phyloP scores from a whole-genome alignment of 2,329 filamentous ascomycete species.

The Pseudogymnoascus destructans region DNA sequence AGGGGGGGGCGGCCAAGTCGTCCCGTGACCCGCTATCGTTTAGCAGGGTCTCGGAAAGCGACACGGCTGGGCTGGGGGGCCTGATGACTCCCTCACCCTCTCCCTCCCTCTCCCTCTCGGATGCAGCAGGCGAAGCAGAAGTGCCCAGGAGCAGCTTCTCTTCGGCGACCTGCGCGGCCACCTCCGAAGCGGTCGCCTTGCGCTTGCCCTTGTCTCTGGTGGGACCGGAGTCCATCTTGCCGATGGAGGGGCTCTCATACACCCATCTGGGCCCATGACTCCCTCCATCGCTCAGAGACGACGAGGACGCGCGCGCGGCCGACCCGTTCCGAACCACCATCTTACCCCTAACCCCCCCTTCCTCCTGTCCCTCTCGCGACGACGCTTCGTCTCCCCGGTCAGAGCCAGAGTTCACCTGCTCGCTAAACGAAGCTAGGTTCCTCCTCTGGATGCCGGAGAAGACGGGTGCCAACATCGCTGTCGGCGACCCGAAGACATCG shows the following conservation, averaged over 20 bases:
- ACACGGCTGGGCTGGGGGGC: neutral
- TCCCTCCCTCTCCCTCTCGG: neutral
- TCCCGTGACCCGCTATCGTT: neutral
- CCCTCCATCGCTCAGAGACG: neutral
- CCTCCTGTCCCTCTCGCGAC: neutral
- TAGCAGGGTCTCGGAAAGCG: neutral
- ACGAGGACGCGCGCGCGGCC: neutral
- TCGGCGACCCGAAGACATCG: neutral
- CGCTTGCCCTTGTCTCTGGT: slow-evolving; percentile 5
- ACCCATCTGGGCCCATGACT: neutral
- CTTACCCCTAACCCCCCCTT: neutral
- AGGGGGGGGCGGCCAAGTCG: neutral
- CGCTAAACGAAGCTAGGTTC: neutral
- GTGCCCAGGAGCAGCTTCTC: neutral
- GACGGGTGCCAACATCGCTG: neutral
- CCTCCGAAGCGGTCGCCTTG: neutral
- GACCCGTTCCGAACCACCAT: neutral
- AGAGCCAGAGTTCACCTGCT: slow-evolving; percentile 1
- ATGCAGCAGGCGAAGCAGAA: neutral
- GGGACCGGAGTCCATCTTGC: slow-evolving; percentile 6
- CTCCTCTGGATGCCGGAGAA: neutral
- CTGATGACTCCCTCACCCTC: neutral
- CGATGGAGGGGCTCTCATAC: neutral
- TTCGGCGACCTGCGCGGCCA: neutral
- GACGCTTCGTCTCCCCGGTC: neutral